Evolutionary conservation across 768 basidiomycete species (phyloP), one percentile per base, ranked within the genome.

Genomic region (Suillus ampliporus): DNA sequence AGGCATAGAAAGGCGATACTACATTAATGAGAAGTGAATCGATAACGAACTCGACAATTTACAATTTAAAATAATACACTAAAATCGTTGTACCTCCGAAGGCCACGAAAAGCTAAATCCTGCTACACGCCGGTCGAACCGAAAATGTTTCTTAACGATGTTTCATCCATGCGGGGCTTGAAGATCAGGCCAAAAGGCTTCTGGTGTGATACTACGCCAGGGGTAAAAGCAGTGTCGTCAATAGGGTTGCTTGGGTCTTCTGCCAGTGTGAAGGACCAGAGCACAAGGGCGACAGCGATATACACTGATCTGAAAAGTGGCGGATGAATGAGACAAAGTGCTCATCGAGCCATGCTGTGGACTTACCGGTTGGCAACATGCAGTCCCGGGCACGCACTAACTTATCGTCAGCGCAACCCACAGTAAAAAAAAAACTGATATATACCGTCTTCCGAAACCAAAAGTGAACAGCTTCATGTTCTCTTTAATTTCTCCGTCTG

Each of bases 191-290:
- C 79, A 68, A 90, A 91, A 5, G 86, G 87, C 57, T 81, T 68
- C 2, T 89, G 89, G 59, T 88, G 88, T 0, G 83, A 80, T 68
- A 89, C 89, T 13, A 86, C 84, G 4, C 83, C 84, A 65, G 88
- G 84, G 1, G 84, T 86, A 66, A 90, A 89, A 0, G 82, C 86
- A 46, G 83, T 76, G 7, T 83, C 81, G 70, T 91, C 86, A 46
- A 91, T 89, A 0, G 87, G 86, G 6, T 77, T 71, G 11, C 72
- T 64, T 0, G 82, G 77, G 64, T 88, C 85, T 31, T 82, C 69
- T 1, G 70, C 71, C 34, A 91, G 76, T 0, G 65, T 78, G 75
- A 90, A 90, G 0, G 87, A 82, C 86, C 87, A 90, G n/a, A 88
- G 79, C 7, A 86, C 68, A 17, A 88, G 77, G 0, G 87, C 86